These are phyloP conservation scores for Trichosporon coremiiforme DNA, from an alignment of 1,284 basidiomycete genomes.

Conservation along the genomic window DNA sequence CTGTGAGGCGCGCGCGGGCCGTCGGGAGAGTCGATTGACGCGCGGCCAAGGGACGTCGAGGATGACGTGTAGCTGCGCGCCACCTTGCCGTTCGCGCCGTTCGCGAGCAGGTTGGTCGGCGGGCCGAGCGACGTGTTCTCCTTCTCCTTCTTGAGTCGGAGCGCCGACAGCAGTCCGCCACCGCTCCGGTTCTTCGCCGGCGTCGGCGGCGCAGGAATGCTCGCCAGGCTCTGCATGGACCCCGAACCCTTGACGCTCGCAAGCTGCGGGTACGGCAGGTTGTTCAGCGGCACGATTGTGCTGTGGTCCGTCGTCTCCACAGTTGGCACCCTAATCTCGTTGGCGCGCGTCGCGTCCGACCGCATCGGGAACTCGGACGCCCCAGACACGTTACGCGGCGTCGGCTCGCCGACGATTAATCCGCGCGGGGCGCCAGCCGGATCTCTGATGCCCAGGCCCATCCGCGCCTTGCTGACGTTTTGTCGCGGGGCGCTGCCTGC, in stretches of 20 bases:
- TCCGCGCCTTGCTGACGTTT: conserved; percentile 8
- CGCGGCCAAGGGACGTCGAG: neutral
- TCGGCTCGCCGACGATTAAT: conserved; percentile 5
- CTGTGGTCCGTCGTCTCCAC: conserved; percentile 46
- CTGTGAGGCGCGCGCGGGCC: conserved; percentile 16
- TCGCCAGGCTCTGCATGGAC: conserved; percentile 41
- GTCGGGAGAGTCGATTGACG: conserved; percentile 20
- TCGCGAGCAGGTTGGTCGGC: conserved; percentile 12
- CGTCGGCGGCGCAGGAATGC: conserved; percentile 29
- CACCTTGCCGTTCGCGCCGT: conserved; percentile 21
- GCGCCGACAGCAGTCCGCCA: conserved; percentile 42
- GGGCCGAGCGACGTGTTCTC: conserved; percentile 26
- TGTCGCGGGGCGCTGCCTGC: conserved; percentile 22
- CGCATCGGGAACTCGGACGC: conserved; percentile 54
- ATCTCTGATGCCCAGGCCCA: conserved; percentile 18
- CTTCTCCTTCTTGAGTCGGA: conserved; percentile 47
- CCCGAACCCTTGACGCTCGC: conserved; percentile 33
- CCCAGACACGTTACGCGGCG: conserved; percentile 45
- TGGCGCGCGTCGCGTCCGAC: conserved; percentile 49
- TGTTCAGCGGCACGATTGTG: conserved; percentile 59
- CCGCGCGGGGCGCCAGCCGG: neutral
- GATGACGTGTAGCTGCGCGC: conserved; percentile 10
- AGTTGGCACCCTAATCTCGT: conserved; percentile 49
- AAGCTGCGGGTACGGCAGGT: conserved; percentile 73
- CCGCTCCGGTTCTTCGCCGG: conserved; percentile 31